A percentile compares a stretch with the other conserved stretches of the same genome.
Evolutionary conservation across 208 protist genomes (phyloP).

Genomic region (Acanthamoeba triangularis): DNA sequence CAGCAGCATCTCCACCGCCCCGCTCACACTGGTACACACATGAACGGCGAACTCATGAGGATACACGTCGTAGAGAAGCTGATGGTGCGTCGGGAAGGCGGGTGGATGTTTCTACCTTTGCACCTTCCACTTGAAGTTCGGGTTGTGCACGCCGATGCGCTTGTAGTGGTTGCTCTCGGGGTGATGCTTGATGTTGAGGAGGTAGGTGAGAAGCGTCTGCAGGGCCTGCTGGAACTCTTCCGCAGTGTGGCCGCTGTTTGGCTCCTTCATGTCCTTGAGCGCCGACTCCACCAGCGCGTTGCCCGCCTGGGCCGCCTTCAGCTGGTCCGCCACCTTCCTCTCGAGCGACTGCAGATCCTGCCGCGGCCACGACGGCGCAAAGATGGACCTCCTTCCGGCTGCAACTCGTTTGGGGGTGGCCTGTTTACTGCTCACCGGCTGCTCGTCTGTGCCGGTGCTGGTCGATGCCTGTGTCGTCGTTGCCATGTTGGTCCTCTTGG

Average conservation of each 20-base stretch:
- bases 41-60: background rate
- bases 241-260: background rate
- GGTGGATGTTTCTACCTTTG: background rate
- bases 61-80: background rate
- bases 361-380: background rate
- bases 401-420: background rate
- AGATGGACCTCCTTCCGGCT: background rate
- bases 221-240: slow-evolving; percentile 65
- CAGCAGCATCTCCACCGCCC: slow-evolving; percentile 14
- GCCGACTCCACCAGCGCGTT: slow-evolving; percentile 27
- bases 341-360: slow-evolving; percentile 3
- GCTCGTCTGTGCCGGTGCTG: background rate
- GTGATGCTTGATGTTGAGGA: slow-evolving; percentile 63
- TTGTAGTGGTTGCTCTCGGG: slow-evolving; percentile 22
- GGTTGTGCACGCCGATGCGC: slow-evolving; percentile 27
- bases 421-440: background rate
- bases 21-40: background rate
- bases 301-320: background rate
- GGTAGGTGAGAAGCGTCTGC: slow-evolving; percentile 58
- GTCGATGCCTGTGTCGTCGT: background rate
- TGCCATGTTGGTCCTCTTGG: background rate
- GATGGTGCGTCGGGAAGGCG: background rate
- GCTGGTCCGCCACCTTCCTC: background rate
- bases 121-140: slow-evolving; percentile 72
- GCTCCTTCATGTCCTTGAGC: slow-evolving; percentile 1